A percentile compares a stretch with the other conserved stretches of the same genome.
phyloP scores from a whole-genome alignment of 2,329 filamentous ascomycete species.

The Cercospora zeina region DNA sequence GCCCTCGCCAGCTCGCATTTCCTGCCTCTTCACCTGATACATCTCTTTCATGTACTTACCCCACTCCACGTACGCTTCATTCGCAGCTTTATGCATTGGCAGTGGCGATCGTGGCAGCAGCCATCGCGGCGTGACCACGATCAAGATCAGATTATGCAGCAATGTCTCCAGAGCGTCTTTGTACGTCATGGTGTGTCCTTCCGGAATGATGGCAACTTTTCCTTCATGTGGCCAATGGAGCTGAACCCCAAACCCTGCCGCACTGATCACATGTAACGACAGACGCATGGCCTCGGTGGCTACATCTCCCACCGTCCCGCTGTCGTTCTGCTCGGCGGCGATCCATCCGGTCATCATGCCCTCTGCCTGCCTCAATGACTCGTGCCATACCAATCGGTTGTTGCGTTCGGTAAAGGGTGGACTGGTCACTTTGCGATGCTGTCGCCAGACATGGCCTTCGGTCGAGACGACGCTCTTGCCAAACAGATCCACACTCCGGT shows the following conservation, averaged over 20 bases:
- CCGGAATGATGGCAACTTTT: constrained; percentile 38
- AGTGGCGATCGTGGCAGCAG: constrained; percentile 56
- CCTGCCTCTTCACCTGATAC: constrained; percentile 60
- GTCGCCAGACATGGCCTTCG: constrained; percentile 68
- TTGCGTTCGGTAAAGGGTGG: constrained; percentile 77
- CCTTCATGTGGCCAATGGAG: constrained; percentile 60
- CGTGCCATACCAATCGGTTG: constrained; percentile 64
- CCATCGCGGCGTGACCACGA: constrained; percentile 62
- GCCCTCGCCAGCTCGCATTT: constrained; percentile 44
- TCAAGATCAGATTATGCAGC: constrained; percentile 63
- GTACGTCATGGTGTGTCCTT: constrained; percentile 65
- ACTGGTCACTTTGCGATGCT: constrained; percentile 70
- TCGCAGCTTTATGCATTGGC: constrained; percentile 54
- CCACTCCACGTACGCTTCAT: constrained; percentile 63
- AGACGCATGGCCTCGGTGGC: constrained; percentile 67
- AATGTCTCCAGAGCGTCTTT: constrained; percentile 61
- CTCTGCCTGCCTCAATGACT: constrained; percentile 63
- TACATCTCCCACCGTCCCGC: constrained; percentile 56
- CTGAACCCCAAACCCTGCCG: constrained; percentile 69
- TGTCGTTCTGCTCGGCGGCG: constrained; percentile 44
- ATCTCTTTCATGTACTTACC: constrained; percentile 69
- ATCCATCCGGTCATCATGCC: constrained; percentile 63
- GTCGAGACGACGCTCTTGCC: constrained; percentile 71
- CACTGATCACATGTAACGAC: constrained; percentile 61
- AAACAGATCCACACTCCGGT: constrained; percentile 63